Evolutionary conservation across 306 rosid species (phyloP), one percentile per base, ranked within the genome.

Genomic region (Castanea sativa): DNA sequence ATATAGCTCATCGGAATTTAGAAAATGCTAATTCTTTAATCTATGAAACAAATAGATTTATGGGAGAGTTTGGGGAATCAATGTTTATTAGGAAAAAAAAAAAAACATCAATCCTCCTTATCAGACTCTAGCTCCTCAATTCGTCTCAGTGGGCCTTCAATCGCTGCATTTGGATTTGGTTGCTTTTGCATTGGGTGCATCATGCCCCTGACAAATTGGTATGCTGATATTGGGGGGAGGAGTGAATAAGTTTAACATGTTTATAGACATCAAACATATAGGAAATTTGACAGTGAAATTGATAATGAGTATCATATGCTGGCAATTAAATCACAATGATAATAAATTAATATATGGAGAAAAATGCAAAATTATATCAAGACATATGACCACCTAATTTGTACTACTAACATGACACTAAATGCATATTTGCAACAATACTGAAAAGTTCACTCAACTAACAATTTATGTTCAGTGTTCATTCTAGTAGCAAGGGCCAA

Each of bases 71-170:
- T 49, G 53, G 15, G 53, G 53, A 12, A 49, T 49, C 53, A 49
- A 49, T 49, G 53, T 13, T 10, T 49, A 21, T 2, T 25, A 21
- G 73, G n/a, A 5, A 25, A 25, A 25, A 61, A 4, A 41, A 41
- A 6, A 53, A 53, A 59, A 76, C 14, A 15, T 67, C 71, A 88
- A 43, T 84, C 83, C 4, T 83, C 88, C 38, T 27, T 78, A 18
- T 82, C 85, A 68, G 88, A 73, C 70, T 79, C 87, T 63, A 76
- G 30, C 43, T 80, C 80, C 55, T 69, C 82, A 76, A 27, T 74
- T 63, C 73, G 86, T 55, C 75, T 74, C 29, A 65, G 63, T 3
- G 33, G 69, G 64, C 74, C 80, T 38, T 57, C 77, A 16, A 58
- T 65, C 1, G 77, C 56, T 52, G 4, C 71, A 52, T 58, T 73